Evolutionary conservation across 768 basidiomycete species (phyloP).

Genomic region (Crepidotus variabilis): DNA sequence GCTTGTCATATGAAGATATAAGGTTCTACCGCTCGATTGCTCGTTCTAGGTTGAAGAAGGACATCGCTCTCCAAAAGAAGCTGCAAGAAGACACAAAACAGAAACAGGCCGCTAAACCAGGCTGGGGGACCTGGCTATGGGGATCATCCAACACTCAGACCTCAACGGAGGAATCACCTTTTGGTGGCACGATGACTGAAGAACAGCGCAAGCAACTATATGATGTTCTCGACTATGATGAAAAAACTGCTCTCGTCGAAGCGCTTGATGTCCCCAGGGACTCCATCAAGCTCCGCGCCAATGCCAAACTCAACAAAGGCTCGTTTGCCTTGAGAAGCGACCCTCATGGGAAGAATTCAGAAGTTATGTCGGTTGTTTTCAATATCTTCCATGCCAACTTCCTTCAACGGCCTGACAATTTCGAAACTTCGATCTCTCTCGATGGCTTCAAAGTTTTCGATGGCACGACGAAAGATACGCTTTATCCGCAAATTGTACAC

Average conservation of each 20-base stretch:
- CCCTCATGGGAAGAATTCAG: constrained; percentile 56
- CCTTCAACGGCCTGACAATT: constrained; percentile 80
- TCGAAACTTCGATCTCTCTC: constrained; percentile 82
- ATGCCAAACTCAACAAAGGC: constrained; percentile 80
- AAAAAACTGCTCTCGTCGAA: constrained; percentile 69
- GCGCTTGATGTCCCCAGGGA: constrained; percentile 73
- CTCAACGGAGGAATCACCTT: constrained; percentile 48
- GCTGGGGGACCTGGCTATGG: constrained; percentile 83
- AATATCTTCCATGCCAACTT: constrained; percentile 83
- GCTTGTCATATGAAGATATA: constrained; percentile 90
- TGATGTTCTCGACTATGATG: constrained; percentile 88
- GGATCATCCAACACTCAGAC: constrained; percentile 43
- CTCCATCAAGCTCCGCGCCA: constrained; percentile 72
- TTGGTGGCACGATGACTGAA: constrained; percentile 75
- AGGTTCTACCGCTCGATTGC: constrained; percentile 97
- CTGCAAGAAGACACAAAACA: constrained; percentile 66
- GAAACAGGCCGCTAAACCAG: constrained; percentile 43
- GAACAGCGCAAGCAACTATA: constrained; percentile 89
- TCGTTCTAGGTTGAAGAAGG: constrained; percentile 82
- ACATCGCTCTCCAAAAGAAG: constrained; percentile 64
- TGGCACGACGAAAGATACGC: constrained; percentile 75
- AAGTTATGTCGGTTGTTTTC: constrained; percentile 85
- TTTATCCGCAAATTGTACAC: constrained; percentile 89
- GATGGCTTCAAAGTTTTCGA: constrained; percentile 88
- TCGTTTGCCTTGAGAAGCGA: constrained; percentile 81